Conservation (phyloP, 805 yeast species). For the Candida taoyuanica region DNA sequence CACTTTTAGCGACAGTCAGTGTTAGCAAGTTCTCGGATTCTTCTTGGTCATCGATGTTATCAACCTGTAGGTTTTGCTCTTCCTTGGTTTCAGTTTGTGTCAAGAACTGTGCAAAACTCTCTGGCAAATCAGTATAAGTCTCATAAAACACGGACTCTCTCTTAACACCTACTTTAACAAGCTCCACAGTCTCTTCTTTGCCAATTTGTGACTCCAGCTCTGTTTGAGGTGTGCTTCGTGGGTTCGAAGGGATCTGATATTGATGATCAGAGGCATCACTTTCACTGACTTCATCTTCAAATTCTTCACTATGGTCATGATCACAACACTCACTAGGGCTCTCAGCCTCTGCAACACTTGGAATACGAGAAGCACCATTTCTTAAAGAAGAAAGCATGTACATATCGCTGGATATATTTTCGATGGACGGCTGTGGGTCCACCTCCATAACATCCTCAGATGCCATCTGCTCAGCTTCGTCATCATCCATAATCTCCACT, state of each 20-base stretch:
- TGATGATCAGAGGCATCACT: no score
- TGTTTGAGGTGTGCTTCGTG: constrained; percentile 4
- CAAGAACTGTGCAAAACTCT: constrained; percentile 2
- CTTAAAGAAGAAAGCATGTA: constrained; percentile 13
- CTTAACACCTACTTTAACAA: constrained; percentile 5
- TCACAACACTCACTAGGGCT: no score
- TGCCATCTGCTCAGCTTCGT: background rate
- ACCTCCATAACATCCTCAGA: constrained; percentile 1
- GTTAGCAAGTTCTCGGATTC: constrained; percentile 57
- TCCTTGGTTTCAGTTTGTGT: background rate
- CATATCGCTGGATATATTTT: no score
- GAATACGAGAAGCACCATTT: constrained; percentile 6
- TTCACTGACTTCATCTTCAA: background rate
- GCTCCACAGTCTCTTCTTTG: constrained; percentile 4
- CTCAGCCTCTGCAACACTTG: no score
- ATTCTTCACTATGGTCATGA: constrained; percentile 1
- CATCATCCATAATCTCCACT: no score
- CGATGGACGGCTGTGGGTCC: no score
- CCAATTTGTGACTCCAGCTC: background rate
- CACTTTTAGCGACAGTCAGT: constrained; percentile 60
- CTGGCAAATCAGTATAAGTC: constrained; percentile 6
- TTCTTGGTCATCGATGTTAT: constrained; percentile 40
- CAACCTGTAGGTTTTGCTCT: constrained; percentile 17
- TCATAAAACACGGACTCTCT: constrained; percentile 16
- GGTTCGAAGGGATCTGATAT: no score